Conservation (phyloP, 2,329 filamentous ascomycete species). For the Curvularia spicifera region DNA sequence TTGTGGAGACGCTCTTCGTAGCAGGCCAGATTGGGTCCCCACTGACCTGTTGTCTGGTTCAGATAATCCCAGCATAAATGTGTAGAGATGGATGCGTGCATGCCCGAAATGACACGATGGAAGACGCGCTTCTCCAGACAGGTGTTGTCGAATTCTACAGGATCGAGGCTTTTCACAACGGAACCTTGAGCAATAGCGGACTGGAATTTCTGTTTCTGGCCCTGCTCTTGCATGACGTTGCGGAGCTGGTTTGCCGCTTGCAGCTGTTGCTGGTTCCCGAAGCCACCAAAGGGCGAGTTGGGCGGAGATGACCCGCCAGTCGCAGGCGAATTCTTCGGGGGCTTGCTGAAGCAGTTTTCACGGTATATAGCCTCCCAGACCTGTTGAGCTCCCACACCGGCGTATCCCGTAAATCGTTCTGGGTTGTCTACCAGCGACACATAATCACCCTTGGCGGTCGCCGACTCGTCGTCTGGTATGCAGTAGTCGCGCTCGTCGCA, state of each 20-base stretch:
- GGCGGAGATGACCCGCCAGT: conserved; percentile 44
- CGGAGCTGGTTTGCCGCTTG: conserved; percentile 67
- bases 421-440: conserved; percentile 93
- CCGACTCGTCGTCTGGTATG: conserved; percentile 90
- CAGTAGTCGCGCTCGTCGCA: conserved; percentile 98
- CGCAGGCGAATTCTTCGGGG: conserved; percentile 42
- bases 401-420: conserved; percentile 93
- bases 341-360: conserved; percentile 87
- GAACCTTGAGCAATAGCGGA: conserved; percentile 60
- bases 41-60: conserved; percentile 92
- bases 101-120: conserved; percentile 91
- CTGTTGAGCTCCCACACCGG: conserved; percentile 81
- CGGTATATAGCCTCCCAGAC: conserved; percentile 97
- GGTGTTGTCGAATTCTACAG: conserved; percentile 82
- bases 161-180: conserved; percentile 65
- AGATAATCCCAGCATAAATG: conserved; percentile 96
- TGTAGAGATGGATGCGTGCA: conserved; percentile 97
- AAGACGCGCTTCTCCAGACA: conserved; percentile 99
- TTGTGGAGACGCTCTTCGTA: conserved; percentile 85
- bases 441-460: conserved; percentile 88
- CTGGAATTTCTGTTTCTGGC: conserved; percentile 66
- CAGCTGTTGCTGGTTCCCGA: conserved; percentile 53
- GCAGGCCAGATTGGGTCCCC: conserved; percentile 88
- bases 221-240: conserved; percentile 65
- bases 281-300: conserved; percentile 51